Evolutionary conservation across 352 stramenopile genomes (phyloP).

Genomic region (Pythium guiyangense): DNA sequence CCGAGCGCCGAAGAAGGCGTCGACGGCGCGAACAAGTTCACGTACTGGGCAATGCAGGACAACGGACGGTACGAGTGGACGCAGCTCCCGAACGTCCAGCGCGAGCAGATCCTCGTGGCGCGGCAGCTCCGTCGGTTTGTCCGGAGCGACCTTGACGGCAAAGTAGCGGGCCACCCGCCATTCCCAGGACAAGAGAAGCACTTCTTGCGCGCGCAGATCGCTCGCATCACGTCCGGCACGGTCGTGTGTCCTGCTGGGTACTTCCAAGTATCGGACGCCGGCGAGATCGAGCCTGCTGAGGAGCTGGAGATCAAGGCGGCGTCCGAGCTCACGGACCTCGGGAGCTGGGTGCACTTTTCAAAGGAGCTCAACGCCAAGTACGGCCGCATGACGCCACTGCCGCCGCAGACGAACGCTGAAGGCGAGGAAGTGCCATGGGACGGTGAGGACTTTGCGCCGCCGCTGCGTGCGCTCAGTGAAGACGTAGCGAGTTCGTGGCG

Average conservation of each 20-base stretch:
- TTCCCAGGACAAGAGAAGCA: constrained; percentile 87
- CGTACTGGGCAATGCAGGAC: constrained; percentile 88
- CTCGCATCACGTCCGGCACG: constrained; percentile 78
- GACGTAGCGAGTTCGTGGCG: constrained; percentile 70
- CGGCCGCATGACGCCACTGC: constrained; percentile 66
- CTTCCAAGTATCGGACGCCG: constrained; percentile 66
- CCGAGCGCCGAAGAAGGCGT: constrained; percentile 61
- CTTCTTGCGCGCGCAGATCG: constrained; percentile 87
- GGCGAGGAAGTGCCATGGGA: constrained; percentile 68
- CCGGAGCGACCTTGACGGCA: constrained; percentile 75
- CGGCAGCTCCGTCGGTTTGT: constrained; percentile 80
- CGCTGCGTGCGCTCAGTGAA: constrained; percentile 54
- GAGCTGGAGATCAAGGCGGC: constrained; percentile 72
- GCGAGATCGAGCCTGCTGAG: constrained; percentile 64
- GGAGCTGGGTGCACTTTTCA: constrained; percentile 87
- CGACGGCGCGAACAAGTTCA: constrained; percentile 82
- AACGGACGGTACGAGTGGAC: constrained; percentile 75
- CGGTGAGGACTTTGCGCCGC: constrained; percentile 53
- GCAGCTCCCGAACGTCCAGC: constrained; percentile 69
- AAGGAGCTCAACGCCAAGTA: constrained; percentile 85
- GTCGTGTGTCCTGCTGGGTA: constrained; percentile 83
- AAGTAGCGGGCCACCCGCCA: constrained; percentile 74
- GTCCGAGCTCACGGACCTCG: constrained; percentile 59
- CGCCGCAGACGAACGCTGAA: constrained; percentile 64
- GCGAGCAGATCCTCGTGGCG: constrained; percentile 74